Evolutionary conservation across 1,139 yeast genomes (phyloP), one percentile per base, ranked within the genome.

Genomic region (Lodderomyces pseudojiufengensis): DNA sequence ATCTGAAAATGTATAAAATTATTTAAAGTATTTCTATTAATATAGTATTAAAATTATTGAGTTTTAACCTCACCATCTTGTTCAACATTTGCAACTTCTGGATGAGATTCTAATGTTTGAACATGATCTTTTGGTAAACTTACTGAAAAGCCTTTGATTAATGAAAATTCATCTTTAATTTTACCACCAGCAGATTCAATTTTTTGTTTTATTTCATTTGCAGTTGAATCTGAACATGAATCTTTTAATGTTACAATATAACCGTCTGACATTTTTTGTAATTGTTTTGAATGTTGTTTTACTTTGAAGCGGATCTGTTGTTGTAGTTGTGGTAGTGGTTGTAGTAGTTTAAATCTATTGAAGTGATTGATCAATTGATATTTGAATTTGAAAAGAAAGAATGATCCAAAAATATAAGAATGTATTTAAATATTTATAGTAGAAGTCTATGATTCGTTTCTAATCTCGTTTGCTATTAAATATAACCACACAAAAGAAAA

Each of bases 131-230:
- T 52, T 26, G 85, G 84, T 44, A 79, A 59, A 46, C 73, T 69
- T 40, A 70, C 78, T 35, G 76, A 64, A 49, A 78, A 81, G 1
- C 87, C 90, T 63, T 81, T 81, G 62, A 83, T 79, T 55, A 83
- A 64, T 36, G 73, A 62, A 59, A 74, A 82, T 49, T 82, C 86
- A 45, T 76, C 78, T 39, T 76, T 72, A 50, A 83, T 70, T 35
- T 65, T 65, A 33, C 88, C 92, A 24, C 90, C 90, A 34, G 78
- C 51, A 30, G 68, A 69, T 25, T 44, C 27, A 41, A 70, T 48
- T 47, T 60, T 59, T 34, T 49, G 41, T 47, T 70, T 63, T 41
- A 70, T 42, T 16, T 57, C 36, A 20, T 57, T 44, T 30, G 61
- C 49, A 39, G 66, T 71, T 18, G 56, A 51, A 25, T 59, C 62